These are phyloP conservation scores for Pythium pyrilobum DNA, from an alignment of 352 stramenopile genomes.

Conservation along the genomic window DNA sequence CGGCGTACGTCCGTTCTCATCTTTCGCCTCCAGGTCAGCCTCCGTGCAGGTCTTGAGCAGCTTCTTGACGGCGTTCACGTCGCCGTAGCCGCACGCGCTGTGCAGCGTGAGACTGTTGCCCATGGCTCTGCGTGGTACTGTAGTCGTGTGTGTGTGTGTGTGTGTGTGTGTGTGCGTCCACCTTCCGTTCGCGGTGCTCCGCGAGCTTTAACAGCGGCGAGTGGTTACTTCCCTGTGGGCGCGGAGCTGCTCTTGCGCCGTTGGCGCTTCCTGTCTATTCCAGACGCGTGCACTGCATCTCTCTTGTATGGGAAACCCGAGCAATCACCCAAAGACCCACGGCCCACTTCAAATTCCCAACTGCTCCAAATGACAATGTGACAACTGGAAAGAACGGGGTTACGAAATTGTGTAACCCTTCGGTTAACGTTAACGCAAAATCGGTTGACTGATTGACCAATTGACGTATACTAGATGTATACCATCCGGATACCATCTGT, in stretches of 20 bases:
- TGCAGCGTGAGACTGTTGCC: slow-evolving; percentile 80
- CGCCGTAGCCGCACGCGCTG: slow-evolving; percentile 70
- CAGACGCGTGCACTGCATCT: slow-evolving; percentile 3
- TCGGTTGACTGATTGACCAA: no score
- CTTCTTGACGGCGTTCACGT: slow-evolving; percentile 47
- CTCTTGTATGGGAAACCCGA: neutral
- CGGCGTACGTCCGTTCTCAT: slow-evolving; percentile 72
- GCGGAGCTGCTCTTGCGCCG: no score
- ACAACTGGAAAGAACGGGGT: neutral
- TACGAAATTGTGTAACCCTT: slow-evolving; percentile 10
- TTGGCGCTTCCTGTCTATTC: slow-evolving; percentile 9
- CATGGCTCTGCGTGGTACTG: slow-evolving; percentile 39
- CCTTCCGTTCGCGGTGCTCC: no score
- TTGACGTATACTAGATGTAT: no score
- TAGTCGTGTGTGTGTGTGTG: no score
- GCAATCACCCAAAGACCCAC: slow-evolving; percentile 14
- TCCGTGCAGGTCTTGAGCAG: slow-evolving; percentile 55
- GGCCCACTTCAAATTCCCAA: slow-evolving; percentile 6
- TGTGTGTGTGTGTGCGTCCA: no score
- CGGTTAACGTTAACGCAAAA: neutral
- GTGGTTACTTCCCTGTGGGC: no score
- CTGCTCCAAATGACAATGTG: neutral
- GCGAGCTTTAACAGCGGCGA: no score
- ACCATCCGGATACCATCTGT: no score
- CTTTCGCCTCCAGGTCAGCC: slow-evolving; percentile 65